Base-by-base conservation (phyloP, 495 filamentous ascomycete genomes). In the Penicillium goetzii region DNA sequence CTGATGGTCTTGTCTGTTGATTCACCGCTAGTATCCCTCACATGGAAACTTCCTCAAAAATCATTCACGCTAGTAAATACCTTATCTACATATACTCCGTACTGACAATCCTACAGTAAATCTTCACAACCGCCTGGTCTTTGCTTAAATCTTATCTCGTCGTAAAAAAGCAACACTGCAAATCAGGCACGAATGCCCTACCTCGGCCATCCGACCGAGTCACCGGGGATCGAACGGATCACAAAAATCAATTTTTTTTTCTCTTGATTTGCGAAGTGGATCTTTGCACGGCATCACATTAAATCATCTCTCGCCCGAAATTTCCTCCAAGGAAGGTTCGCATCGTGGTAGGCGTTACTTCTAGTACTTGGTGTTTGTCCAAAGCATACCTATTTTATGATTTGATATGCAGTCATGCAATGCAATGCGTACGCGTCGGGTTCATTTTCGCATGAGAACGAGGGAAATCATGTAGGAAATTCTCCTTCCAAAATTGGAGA, bases 361-460 rank as follows among this genome's bases (percentile, higher is more conserved):
- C 8, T 17, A 9, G 40, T 19, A 15, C 15, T 40, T 40, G 6
- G n/a, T 15, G n/a, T 43, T 43, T 21, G 38, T 15, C 38, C 4
- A 4, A 41, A 41, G 38, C n/a, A 14, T 2, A 36, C 10, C 1
- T 36, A 8, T 3, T 3, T 32, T 17, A 40, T 40, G 14, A 17
- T 21, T 7, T 51, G 25, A 30, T 26, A n/a, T 30, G 30, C 52
- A 36, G 30, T 11, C 51, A 36, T 55, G 32, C 38, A 19, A 49
- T 32, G 19, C 38, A 4, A 9, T 8, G 34, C 53, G 30, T 38
- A 28, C 53, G 32, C 52, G 45, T 50, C 32, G 21, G 52, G 56
- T 51, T 32, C n/a, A n/a, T 30, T 51, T 43, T 15, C 53, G 14
- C 45, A 43, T 51, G 32, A 53, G 28, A 55, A 55, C 52, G 52